Evolutionary conservation across 345 rosid species (phyloP), one percentile per base, ranked within the genome.

Genomic region (Brassica juncea): DNA sequence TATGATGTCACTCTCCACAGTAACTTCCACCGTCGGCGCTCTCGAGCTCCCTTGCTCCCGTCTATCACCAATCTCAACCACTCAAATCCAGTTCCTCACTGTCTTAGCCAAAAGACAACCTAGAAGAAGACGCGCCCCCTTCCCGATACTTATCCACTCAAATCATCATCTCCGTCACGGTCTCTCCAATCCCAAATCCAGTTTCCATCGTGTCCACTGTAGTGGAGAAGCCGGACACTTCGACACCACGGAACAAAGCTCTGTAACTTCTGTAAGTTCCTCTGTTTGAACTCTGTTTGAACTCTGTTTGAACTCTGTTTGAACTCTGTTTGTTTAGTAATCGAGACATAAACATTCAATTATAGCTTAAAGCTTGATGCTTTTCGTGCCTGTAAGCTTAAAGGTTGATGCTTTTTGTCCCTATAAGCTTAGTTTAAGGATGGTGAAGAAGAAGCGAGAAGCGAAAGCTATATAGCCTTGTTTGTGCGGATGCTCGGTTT

Each of bases 401-500:
- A 34, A 37, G 42, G 10, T 37, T 37, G 42, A 37, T 37, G 42
- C 42, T 37, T 37, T 37, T 37, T 9, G 42, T 37, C 10, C 42
- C 10, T 37, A 37, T 37, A 37, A 37, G 47, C 19, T 28, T 79
- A 60, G 25, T 23, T 23, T 23, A 23, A 23, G 25, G 85, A 88
- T 89, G 88, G 86, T 54, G 76, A 52, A 47, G 87, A 79, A 73
- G 84, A 44, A 39, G 62, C 73, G 55, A 75, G 61, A 64, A 80
- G 62, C 2, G 54, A 71, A 75, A 82, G 84, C 61, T 88, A 86
- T 70, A 87, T 94, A 30, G 85, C 87, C 60, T 82, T 92, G 83
- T 94, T 94, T 76, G 89, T 94, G 57, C 85, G 93, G 71, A 92
- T 90, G 97, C 97, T 94, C 23, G 98, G 98, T 70, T 80, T 92